A percentile compares a stretch with the other conserved stretches of the same genome.
phyloP scores from a whole-genome alignment of 306 rosid species.

The Trifolium subterraneum region DNA sequence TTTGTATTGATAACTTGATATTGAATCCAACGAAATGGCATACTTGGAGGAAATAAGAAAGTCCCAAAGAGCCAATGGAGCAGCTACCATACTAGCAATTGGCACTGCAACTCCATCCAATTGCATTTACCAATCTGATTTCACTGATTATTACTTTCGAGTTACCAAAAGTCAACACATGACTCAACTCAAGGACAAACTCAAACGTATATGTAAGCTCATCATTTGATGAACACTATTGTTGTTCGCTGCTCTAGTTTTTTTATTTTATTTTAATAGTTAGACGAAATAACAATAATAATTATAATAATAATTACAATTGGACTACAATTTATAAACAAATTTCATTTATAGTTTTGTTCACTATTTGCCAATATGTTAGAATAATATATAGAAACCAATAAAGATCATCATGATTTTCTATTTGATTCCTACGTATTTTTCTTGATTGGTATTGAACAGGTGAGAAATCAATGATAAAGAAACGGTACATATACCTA shows the following conservation, averaged over 20 bases:
- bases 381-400: too few species aligned
- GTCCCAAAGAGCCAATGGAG: constrained; percentile 35
- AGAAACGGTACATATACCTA: constrained; percentile 43
- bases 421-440: background rate
- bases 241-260: too few species aligned
- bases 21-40: constrained; percentile 23
- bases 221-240: too few species aligned
- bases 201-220: constrained; percentile 52
- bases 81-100: constrained; percentile 50
- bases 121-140: constrained; percentile 44
- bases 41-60: constrained; percentile 39
- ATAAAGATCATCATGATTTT: too few species aligned
- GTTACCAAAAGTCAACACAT: constrained; percentile 45
- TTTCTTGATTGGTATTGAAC: background rate
- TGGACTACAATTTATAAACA: too few species aligned
- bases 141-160: constrained; percentile 49
- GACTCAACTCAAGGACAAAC: constrained; percentile 46
- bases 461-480: constrained; percentile 22
- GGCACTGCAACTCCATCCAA: constrained; percentile 49
- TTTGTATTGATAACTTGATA: background rate
- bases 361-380: too few species aligned
- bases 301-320: too few species aligned
- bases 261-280: too few species aligned
- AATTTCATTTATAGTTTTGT: too few species aligned
- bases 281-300: too few species aligned